Conservation (phyloP, 805 yeast genomes). For the Teunomyces funiuensis region DNA sequence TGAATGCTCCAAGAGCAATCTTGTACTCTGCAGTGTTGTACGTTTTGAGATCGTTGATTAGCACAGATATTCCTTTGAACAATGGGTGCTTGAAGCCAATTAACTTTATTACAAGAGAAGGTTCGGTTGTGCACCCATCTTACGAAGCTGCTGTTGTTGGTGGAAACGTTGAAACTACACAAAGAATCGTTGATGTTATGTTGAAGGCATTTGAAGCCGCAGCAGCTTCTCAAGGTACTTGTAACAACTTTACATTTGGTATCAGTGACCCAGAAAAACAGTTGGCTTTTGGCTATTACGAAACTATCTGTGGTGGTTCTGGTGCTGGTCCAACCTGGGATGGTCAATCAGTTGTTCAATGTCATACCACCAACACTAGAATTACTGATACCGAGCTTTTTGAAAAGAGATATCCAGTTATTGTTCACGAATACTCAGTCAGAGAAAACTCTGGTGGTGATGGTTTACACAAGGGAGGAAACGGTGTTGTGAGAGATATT, state of each 20-base stretch:
- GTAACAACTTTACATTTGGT: constrained; percentile 93
- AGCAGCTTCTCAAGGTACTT: constrained; percentile 96
- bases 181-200: constrained; percentile 86
- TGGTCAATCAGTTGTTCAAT: constrained; percentile 88
- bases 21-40: constrained; percentile 87
- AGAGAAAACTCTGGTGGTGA: constrained; percentile 77
- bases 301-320: constrained; percentile 93
- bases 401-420: constrained; percentile 84
- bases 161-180: constrained; percentile 94
- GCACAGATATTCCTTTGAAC: constrained; percentile 86
- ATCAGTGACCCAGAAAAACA: constrained; percentile 55
- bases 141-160: constrained; percentile 86
- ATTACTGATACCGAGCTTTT: constrained; percentile 89
- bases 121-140: constrained; percentile 62
- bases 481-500: constrained; percentile 83
- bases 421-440: constrained; percentile 68
- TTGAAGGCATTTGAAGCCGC: constrained; percentile 83
- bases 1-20: constrained; percentile 91
- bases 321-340: constrained; percentile 89
- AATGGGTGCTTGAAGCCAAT: constrained; percentile 90
- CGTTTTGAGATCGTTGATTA: constrained; percentile 80
- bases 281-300: constrained; percentile 85
- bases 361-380: constrained; percentile 91
- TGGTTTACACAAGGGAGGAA: constrained; percentile 75
- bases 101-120: constrained; percentile 46